Base-by-base conservation (phyloP, 805 yeast species). In the Metschnikowia proteae region DNA sequence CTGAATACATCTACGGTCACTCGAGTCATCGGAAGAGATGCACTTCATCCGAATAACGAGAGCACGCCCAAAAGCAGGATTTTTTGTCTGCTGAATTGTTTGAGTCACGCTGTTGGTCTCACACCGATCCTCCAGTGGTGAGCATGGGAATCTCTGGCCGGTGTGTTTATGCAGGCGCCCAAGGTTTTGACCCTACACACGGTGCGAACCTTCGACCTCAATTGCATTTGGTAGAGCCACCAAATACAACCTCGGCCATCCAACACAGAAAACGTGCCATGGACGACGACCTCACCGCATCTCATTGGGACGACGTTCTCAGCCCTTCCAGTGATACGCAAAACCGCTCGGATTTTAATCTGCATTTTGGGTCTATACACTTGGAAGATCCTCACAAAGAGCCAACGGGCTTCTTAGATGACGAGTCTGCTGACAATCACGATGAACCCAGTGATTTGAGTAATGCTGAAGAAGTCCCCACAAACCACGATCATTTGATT, bases 231-330 rank as follows among this genome's bases (percentile, higher is more conserved):
- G 6, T n/a, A 30, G n/a, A 40, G n/a, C 29, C 41, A 28, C 22
- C 32, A n/a, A 28, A 9, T 6, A 13, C 26, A 23, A 38, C 32
- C n/a, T 13, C 9, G 29, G 30, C 43, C 43, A 22, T 23, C 32
- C 17, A 17, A 17, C 17, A 33, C 13, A 3, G 23, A 17, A 33
- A 13, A 33, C 30, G 43, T 23, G 47, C 40, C 40, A 73, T 75
- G 78, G 74, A 73, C 38, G 82, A 79, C 27, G 80, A 76, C 46
- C 66, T 80, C 28, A 74, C 79, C 7, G 78, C 80, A 4, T 76
- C 82, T 1, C 79, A 75, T 49, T 83, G 87, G 88, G 86, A 77
- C 49, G 87, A 82, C 55, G 78, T 74, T 3, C 62, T 78, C 10
- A 62, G 78, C 10, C 64, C 79, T 1, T 41, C 57, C 2, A 32